Evolutionary conservation across 2,329 filamentous ascomycete genomes (phyloP), one percentile per base, ranked within the genome.

Genomic region (Apiospora rasikravindrae): DNA sequence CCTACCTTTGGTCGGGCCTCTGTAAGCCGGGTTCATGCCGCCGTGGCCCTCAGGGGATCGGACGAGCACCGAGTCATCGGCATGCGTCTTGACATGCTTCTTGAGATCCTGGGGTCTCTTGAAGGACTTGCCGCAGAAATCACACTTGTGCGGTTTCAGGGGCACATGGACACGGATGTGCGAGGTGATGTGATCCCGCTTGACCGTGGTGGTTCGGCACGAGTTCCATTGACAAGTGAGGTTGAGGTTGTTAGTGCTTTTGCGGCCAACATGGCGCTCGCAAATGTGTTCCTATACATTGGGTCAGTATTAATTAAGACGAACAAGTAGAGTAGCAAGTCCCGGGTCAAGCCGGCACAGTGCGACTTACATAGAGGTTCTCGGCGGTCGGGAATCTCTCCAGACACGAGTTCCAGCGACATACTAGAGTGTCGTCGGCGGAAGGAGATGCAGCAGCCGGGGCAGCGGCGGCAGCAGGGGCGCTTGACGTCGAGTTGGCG

Each of bases 21-120:
- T 86, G 80, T 91, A 92, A 75, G 84, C 86, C 22, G 80, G 77
- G 73, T 82, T 82, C 78, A 90, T 82, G 74, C 84, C 85, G n/a
- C 82, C 83, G 73, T 87, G 85, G 71, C 83, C 85, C 73, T 90
- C 88, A 40, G 84, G 84, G 19, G 85, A 83, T 66, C 88, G 85
- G 37, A 88, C 85, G 57, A 91, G 86, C 53, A 97, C 94, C 57
- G 95, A 97, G 84, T 98, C 96, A 80, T 98, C 96, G 78, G 96
- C 96, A 81, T 98, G 96, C 5, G 96, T 98, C 91, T 98, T 99
- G 84, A 98, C 95, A 82, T 99, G 96, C 87, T 99, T 99, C 91
- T 99, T 98, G 79, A 99, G 84, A 86, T 99, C 96, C 86, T 99
- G 96, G 2, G 96, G 96, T 45, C 96, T 93, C 90, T 99, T 99